Conservation (phyloP, 108 stramenopile genomes). For the Aurantiochytrium sp. region DNA sequence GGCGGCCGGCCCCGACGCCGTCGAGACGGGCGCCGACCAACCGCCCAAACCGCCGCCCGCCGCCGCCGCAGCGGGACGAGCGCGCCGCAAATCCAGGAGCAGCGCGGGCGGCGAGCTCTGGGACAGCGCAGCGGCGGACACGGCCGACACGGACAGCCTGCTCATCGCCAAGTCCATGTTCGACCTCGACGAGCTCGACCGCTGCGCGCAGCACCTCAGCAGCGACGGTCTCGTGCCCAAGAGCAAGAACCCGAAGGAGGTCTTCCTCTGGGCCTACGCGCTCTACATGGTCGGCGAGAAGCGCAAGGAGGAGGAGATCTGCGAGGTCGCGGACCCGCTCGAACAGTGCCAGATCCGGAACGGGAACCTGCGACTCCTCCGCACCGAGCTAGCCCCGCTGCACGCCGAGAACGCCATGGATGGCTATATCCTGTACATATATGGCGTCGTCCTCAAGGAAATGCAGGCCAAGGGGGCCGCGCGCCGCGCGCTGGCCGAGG, state of each 20-base stretch:
- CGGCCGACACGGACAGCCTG: slow-evolving; percentile 1
- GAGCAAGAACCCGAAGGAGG: slow-evolving; percentile 8
- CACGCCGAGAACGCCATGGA: slow-evolving; percentile 55
- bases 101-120: background rate
- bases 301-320: slow-evolving; percentile 70
- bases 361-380: slow-evolving; percentile 64
- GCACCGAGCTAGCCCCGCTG: slow-evolving; percentile 60
- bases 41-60: background rate
- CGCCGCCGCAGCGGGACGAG: background rate
- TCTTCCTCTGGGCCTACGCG: slow-evolving; percentile 76
- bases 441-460: slow-evolving; percentile 66
- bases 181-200: slow-evolving; percentile 25
- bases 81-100: background rate
- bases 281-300: slow-evolving; percentile 88
- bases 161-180: slow-evolving; percentile 17
- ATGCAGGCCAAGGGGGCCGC: slow-evolving; percentile 39
- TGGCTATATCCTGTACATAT: slow-evolving; percentile 85
- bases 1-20: no score
- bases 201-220: slow-evolving; percentile 20
- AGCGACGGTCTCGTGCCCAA: background rate
- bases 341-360: slow-evolving; percentile 38
- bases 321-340: slow-evolving; percentile 56
- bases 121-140: background rate
- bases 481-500: slow-evolving; percentile 65
- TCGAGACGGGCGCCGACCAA: background rate